Percentiles rank a stretch among this genome's conserved stretches.
phyloP scores from a whole-genome alignment of 129 eudicot species.

The Pulicaria dysenterica region DNA sequence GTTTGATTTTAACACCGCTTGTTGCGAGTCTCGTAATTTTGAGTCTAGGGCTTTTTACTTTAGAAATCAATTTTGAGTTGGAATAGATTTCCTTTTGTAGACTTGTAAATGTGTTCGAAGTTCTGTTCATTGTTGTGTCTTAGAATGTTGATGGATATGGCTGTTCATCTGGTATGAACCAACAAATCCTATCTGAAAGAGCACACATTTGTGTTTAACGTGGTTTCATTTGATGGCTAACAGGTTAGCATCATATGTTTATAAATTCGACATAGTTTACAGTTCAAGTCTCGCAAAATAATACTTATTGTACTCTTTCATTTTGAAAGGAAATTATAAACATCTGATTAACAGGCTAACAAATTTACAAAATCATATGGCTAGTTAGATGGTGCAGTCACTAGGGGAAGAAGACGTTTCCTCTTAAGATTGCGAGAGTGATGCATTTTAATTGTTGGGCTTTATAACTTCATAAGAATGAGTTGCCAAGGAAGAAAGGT shows the following conservation, averaged over 20 bases:
- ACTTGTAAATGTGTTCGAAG: background rate
- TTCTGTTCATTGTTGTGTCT: background rate
- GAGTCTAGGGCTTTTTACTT: constrained; percentile 24
- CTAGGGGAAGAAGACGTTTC: background rate
- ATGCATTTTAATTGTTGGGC: background rate
- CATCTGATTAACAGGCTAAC: background rate
- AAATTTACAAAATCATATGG: background rate
- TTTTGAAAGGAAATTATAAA: background rate
- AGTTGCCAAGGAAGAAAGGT: background rate
- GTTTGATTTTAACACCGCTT: background rate
- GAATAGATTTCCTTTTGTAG: no score
- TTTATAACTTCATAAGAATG: background rate
- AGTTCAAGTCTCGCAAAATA: no score
- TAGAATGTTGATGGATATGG: no score
- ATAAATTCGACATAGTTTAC: no score
- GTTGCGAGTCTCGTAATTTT: background rate
- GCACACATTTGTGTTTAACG: no score
- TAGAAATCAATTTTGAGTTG: background rate
- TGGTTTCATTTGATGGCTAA: no score
- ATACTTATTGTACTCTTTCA: no score
- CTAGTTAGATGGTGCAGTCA: no score
- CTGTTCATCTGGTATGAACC: no score
- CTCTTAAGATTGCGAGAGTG: background rate
- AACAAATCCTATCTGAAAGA: no score
- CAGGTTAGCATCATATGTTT: no score